Conservation (phyloP, 305 asterid species). For the Petunia hybrid region DNA sequence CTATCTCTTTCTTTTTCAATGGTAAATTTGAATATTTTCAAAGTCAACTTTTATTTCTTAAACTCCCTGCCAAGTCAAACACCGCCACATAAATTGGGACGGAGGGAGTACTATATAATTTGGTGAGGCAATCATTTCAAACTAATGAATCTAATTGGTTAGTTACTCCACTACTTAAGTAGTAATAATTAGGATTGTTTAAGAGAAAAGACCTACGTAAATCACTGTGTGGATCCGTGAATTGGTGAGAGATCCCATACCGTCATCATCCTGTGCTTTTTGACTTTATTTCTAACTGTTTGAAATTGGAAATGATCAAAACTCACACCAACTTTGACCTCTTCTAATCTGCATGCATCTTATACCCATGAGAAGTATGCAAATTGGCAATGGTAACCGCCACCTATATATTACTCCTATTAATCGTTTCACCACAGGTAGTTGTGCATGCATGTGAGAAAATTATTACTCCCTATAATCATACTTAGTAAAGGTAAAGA, state of each 20-base stretch:
- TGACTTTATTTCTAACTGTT: not conserved
- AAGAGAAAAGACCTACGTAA: slow-evolving; percentile 58
- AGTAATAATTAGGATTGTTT: slow-evolving; percentile 24
- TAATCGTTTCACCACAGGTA: not conserved
- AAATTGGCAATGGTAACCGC: not conserved
- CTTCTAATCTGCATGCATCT: not conserved
- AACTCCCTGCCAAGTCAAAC: no score
- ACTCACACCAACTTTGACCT: slow-evolving; percentile 26
- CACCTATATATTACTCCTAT: not conserved
- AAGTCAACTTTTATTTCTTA: no score
- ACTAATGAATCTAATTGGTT: not conserved
- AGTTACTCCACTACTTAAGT: not conserved
- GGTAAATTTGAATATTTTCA: no score
- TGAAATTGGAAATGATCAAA: not conserved
- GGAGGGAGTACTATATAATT: not conserved
- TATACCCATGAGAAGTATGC: not conserved
- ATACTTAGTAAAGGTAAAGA: no score
- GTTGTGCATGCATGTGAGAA: not conserved
- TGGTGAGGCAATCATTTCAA: not conserved
- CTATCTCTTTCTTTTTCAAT: not conserved
- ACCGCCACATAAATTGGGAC: not conserved
- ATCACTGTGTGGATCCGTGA: slow-evolving; percentile 60
- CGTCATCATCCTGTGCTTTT: not conserved
- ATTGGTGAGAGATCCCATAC: slow-evolving; percentile 29
- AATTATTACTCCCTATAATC: no score